phyloP scores from a whole-genome alignment of 1,139 yeast species.

The Pichia sp. region DNA sequence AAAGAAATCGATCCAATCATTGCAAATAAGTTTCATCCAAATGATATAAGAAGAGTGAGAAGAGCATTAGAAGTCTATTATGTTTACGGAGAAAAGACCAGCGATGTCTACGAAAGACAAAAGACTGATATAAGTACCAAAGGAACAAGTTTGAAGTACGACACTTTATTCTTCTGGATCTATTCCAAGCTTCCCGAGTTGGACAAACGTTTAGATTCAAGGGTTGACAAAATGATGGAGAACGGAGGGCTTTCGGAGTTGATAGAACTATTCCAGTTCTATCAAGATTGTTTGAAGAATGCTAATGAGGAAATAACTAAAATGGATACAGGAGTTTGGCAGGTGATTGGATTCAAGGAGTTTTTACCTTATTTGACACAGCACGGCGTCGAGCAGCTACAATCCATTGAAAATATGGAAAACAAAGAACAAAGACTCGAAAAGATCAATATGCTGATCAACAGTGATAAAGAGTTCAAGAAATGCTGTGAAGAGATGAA shows the following conservation, averaged over 20 bases:
- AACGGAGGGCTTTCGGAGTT: slow-evolving; percentile 67
- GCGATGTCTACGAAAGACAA: slow-evolving; percentile 63
- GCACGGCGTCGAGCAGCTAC: slow-evolving; percentile 11
- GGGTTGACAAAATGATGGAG: slow-evolving; percentile 80
- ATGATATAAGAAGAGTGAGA: slow-evolving; percentile 69
- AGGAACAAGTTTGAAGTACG: slow-evolving; percentile 46
- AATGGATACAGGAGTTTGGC: slow-evolving; percentile 78
- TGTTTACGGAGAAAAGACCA: slow-evolving; percentile 58
- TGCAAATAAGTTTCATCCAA: slow-evolving; percentile 83
- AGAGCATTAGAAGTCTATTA: slow-evolving; percentile 77
- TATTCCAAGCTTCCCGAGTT: slow-evolving; percentile 59
- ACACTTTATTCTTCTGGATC: slow-evolving; percentile 76
- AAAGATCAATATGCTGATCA: slow-evolving; percentile 1
- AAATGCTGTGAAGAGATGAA: slow-evolving; percentile 72
- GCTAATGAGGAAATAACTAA: slow-evolving; percentile 38
- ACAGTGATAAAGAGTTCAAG: slow-evolving; percentile 24
- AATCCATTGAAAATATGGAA: slow-evolving; percentile 1
- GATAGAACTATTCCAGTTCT: slow-evolving; percentile 42
- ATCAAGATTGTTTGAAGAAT: slow-evolving; percentile 15
- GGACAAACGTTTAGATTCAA: slow-evolving; percentile 53
- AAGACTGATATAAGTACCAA: slow-evolving; percentile 26
- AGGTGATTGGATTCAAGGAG: slow-evolving; percentile 93
- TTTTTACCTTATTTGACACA: slow-evolving; percentile 68
- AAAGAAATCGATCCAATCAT: slow-evolving; percentile 57
- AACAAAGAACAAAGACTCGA: neutral